These are phyloP conservation scores for Fusarium goolgardi DNA, from an alignment of 2,329 filamentous ascomycete genomes.

Conservation along the genomic window DNA sequence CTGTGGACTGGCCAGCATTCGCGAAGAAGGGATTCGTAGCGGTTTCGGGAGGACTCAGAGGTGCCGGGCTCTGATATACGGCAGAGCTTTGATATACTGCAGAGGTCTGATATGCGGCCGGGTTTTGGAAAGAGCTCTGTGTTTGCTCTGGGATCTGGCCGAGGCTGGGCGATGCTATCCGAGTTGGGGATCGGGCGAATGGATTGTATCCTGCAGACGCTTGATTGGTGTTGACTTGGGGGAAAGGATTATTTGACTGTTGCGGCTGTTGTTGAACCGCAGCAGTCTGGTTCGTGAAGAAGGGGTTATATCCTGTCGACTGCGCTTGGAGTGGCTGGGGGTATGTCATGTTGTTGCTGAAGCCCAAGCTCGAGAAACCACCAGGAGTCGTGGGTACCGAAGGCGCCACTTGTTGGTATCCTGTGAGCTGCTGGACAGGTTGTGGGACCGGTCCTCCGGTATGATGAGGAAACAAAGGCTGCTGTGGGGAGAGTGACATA, in stretches of 20 bases:
- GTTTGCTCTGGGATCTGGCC: constrained; percentile 66
- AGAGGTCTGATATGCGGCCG: constrained; percentile 48
- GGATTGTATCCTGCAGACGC: constrained; percentile 58
- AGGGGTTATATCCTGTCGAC: constrained; percentile 64
- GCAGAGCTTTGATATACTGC: constrained; percentile 50
- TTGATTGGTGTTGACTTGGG: constrained; percentile 57
- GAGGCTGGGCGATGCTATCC: constrained; percentile 62
- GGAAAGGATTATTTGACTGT: constrained; percentile 45
- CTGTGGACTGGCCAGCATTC: constrained; percentile 45
- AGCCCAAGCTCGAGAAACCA: constrained; percentile 54
- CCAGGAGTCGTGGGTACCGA: constrained; percentile 57
- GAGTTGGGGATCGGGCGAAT: constrained; percentile 61
- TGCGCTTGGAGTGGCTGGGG: constrained; percentile 54
- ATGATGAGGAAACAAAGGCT: constrained; percentile 78
- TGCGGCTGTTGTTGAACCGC: constrained; percentile 50
- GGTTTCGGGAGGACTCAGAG: constrained; percentile 44
- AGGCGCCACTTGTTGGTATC: constrained; percentile 60
- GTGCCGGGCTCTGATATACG: constrained; percentile 52
- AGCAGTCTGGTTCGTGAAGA: constrained; percentile 56
- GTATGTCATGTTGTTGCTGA: constrained; percentile 60
- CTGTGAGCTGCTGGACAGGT: constrained; percentile 53
- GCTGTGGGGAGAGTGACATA: constrained; percentile 72
- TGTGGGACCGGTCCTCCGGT: constrained; percentile 71
- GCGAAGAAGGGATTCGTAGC: constrained; percentile 55
- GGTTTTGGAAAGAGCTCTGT: constrained; percentile 57